Conservation (phyloP, 257 asterid genomes). For the Petunia secreta region DNA sequence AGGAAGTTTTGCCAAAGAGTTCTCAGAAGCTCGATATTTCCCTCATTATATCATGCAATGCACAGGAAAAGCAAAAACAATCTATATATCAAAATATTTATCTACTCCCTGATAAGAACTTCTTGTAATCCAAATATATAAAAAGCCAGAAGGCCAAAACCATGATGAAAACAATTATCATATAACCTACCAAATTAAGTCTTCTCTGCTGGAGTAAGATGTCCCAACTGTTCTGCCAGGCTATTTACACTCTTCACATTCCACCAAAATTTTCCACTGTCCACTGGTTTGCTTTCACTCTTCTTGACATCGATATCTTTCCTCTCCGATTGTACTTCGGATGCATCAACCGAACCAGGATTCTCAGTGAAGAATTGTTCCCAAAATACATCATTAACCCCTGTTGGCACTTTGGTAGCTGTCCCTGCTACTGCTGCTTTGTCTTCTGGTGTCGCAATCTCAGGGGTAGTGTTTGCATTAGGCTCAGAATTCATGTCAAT, state of each 20-base stretch:
- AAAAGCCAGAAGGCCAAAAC: constrained; percentile 24
- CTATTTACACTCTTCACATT: constrained; percentile 62
- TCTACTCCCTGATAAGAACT: constrained; percentile 36
- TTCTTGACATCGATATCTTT: constrained; percentile 48
- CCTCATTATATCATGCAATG: constrained; percentile 5
- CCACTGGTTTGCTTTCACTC: constrained; percentile 52
- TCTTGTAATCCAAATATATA: constrained; percentile 40
- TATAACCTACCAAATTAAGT: constrained; percentile 45
- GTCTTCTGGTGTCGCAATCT: constrained; percentile 42
- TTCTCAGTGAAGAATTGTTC: constrained; percentile 92
- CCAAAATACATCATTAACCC: constrained; percentile 92
- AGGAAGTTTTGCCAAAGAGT: not conserved
- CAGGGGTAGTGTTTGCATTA: constrained; percentile 36
- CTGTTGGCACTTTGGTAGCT: constrained; percentile 49
- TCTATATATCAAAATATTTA: constrained; percentile 25
- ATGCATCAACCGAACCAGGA: constrained; percentile 66
- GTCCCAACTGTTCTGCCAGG: constrained; percentile 73
- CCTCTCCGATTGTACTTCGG: constrained; percentile 54
- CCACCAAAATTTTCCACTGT: constrained; percentile 66
- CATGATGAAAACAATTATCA: not conserved
- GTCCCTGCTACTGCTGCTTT: constrained; percentile 37
- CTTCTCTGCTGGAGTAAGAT: constrained; percentile 82
- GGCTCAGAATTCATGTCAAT: constrained; percentile 79
- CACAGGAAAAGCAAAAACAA: constrained; percentile 5
- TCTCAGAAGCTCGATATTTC: constrained; percentile 9